These are phyloP conservation scores for Barnettozyma vustinii DNA, from an alignment of 805 yeast genomes.

Conservation along the genomic window DNA sequence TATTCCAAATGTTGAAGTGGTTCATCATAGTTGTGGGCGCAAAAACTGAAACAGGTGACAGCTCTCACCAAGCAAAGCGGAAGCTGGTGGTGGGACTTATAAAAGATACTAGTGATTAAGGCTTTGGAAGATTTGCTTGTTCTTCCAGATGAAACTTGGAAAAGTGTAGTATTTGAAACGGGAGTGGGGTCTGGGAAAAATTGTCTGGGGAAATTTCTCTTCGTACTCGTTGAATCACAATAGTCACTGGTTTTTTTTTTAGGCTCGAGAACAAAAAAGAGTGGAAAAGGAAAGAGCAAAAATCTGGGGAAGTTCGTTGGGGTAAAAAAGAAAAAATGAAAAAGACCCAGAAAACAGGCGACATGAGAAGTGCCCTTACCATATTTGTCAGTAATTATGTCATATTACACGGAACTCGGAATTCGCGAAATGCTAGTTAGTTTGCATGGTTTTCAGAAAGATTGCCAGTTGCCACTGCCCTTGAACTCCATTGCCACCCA, in stretches of 20 bases:
- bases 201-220: not conserved
- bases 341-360: not conserved
- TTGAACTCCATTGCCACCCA: not conserved
- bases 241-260: not conserved
- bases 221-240: not conserved
- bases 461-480: not conserved
- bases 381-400: not conserved
- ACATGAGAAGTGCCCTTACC: not conserved
- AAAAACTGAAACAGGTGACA: slow-evolving; percentile 1
- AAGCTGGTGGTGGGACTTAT: not conserved
- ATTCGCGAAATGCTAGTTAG: not conserved
- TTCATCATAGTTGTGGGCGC: slow-evolving; percentile 6
- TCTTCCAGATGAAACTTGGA: not conserved
- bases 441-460: not conserved
- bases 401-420: not conserved
- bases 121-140: not conserved
- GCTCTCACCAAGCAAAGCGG: not conserved
- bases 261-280: not conserved
- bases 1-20: slow-evolving; percentile 15
- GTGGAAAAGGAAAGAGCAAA: slow-evolving; percentile 1
- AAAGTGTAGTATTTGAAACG: not conserved
- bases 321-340: not conserved
- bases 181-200: not conserved
- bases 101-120: not conserved
- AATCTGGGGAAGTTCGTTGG: slow-evolving; percentile 6